Percentiles rank a stretch among this genome's conserved stretches.
These are phyloP conservation scores for Castanospermum australe DNA, from an alignment of 306 rosid genomes.

Conservation along the genomic window DNA sequence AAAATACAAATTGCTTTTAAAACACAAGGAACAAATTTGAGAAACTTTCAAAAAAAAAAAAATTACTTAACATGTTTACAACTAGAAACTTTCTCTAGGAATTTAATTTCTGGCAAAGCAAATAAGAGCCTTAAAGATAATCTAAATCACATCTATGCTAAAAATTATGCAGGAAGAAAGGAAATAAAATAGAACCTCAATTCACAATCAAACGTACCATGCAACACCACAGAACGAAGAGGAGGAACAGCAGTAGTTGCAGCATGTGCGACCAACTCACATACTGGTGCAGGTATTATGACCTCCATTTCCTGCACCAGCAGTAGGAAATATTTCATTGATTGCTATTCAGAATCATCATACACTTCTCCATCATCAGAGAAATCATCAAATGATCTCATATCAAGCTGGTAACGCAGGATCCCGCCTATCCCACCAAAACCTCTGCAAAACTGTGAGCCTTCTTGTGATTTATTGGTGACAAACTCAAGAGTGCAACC, in stretches of 20 bases:
- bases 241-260: slow-evolving; percentile 32
- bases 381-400: slow-evolving; percentile 76
- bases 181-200: slow-evolving; percentile 28
- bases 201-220: slow-evolving; percentile 10
- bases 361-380: slow-evolving; percentile 62
- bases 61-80: too few species aligned
- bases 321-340: slow-evolving; percentile 40
- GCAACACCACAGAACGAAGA: slow-evolving; percentile 6
- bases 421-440: slow-evolving; percentile 95
- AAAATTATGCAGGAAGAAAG: background rate
- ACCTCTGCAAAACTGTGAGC: slow-evolving; percentile 93
- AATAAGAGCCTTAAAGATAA: background rate
- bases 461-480: slow-evolving; percentile 91
- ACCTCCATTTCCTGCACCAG: slow-evolving; percentile 53
- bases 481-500: slow-evolving; percentile 91
- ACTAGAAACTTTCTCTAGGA: background rate
- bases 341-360: slow-evolving; percentile 57
- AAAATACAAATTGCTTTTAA: background rate
- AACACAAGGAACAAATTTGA: background rate
- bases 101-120: background rate
- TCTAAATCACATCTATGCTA: background rate
- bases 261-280: slow-evolving; percentile 34
- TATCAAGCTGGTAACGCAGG: slow-evolving; percentile 93
- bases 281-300: slow-evolving; percentile 42
- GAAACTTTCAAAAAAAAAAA: background rate